A percentile compares a stretch with the other conserved stretches of the same genome.
Conservation (phyloP, 345 rosid species). For the Syzygium jambos region DNA sequence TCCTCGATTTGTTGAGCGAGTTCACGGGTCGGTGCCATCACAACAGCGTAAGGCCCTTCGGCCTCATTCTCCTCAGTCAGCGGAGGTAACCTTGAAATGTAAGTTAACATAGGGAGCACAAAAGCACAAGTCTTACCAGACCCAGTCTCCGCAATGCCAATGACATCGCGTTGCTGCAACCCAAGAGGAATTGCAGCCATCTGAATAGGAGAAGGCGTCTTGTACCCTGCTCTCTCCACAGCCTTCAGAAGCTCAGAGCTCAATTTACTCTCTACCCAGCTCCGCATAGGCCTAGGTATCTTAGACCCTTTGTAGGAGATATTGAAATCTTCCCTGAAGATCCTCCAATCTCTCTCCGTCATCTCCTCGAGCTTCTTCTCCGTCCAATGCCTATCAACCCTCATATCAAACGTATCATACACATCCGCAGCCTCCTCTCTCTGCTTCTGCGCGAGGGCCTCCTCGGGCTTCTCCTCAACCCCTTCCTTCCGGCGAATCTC, state of each 20-base stretch:
- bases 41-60: slow-evolving; percentile 94
- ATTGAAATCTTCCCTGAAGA: slow-evolving; percentile 84
- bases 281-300: slow-evolving; percentile 91
- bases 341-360: slow-evolving; percentile 96
- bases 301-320: slow-evolving; percentile 91
- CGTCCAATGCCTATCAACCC: slow-evolving; percentile 90
- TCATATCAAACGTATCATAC: slow-evolving; percentile 92
- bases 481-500: slow-evolving; percentile 85
- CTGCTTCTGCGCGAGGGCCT: slow-evolving; percentile 64
- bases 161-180: slow-evolving; percentile 86
- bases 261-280: slow-evolving; percentile 84
- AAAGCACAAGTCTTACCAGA: slow-evolving; percentile 97
- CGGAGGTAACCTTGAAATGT: slow-evolving; percentile 77
- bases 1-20: slow-evolving; percentile 95
- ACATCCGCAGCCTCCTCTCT: slow-evolving; percentile 75
- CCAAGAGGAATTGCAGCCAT: slow-evolving; percentile 95
- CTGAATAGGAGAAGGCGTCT: slow-evolving; percentile 83
- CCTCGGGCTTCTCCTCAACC: slow-evolving; percentile 79
- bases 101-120: slow-evolving; percentile 91
- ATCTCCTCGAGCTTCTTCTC: slow-evolving; percentile 88
- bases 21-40: slow-evolving; percentile 91
- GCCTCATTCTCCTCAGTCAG: slow-evolving; percentile 80
- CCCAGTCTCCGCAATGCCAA: slow-evolving; percentile 96
- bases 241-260: slow-evolving; percentile 65
- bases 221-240: slow-evolving; percentile 84